phyloP scores from a whole-genome alignment of 345 rosid genomes.

The Aquilaria sinensis region DNA sequence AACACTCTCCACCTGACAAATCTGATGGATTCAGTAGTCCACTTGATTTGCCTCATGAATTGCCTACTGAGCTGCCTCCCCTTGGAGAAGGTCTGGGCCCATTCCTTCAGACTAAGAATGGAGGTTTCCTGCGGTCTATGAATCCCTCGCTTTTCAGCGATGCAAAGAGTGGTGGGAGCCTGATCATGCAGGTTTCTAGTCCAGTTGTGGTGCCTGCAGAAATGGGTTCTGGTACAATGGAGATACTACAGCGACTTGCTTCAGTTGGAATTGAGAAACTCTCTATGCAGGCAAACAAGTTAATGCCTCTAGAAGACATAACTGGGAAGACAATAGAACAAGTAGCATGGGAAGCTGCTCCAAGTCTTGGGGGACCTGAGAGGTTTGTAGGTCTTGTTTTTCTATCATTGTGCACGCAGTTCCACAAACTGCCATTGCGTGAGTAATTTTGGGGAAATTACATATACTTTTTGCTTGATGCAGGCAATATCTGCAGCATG shows the following conservation, averaged over 20 bases:
- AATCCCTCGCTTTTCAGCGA: slow-evolving; percentile 56
- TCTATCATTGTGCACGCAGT: background rate
- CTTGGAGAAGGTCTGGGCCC: slow-evolving; percentile 90
- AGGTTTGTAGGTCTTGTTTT: slow-evolving; percentile 40
- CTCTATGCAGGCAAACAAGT: slow-evolving; percentile 80
- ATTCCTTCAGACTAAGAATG: slow-evolving; percentile 69
- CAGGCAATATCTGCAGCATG: slow-evolving; percentile 50
- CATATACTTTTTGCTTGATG: slow-evolving; percentile 17
- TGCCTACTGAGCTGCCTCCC: slow-evolving; percentile 52
- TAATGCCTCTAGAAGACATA: slow-evolving; percentile 92
- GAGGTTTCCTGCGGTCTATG: slow-evolving; percentile 88
- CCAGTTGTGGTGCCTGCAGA: slow-evolving; percentile 95
- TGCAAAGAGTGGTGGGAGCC: slow-evolving; percentile 61
- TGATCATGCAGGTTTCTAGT: slow-evolving; percentile 92
- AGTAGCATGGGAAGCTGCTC: slow-evolving; percentile 70
- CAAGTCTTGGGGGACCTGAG: slow-evolving; percentile 37
- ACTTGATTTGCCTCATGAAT: slow-evolving; percentile 47
- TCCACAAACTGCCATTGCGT: slow-evolving; percentile 2
- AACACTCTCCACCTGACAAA: slow-evolving; percentile 53
- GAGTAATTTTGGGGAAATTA: slow-evolving; percentile 1
- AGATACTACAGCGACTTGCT: slow-evolving; percentile 63
- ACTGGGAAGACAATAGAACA: slow-evolving; percentile 90
- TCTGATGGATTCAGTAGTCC: slow-evolving; percentile 52
- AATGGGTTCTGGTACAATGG: slow-evolving; percentile 85
- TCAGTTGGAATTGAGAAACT: slow-evolving; percentile 92